Conservation (phyloP, 768 basidiomycete genomes). For the Tylopilus balloui region DNA sequence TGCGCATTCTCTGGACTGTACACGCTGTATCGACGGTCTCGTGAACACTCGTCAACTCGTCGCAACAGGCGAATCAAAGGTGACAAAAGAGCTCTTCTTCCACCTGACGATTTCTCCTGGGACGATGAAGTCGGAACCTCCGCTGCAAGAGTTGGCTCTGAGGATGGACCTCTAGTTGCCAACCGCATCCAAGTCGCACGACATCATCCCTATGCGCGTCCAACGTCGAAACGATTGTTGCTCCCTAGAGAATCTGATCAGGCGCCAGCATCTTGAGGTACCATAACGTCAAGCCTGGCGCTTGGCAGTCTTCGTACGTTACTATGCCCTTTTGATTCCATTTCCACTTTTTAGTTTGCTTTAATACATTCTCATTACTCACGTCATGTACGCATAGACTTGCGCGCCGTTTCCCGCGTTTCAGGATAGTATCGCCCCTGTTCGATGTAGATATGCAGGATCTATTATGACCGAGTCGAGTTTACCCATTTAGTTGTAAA, state of each 20-base stretch:
- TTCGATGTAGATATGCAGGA: background rate
- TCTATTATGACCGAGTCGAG: background rate
- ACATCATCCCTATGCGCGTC: conserved; percentile 20
- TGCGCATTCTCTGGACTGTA: background rate
- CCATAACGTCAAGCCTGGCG: background rate
- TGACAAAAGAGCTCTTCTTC: conserved; percentile 6
- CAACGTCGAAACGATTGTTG: conserved; percentile 11
- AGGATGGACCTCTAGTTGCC: conserved; percentile 19
- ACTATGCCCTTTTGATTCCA: background rate
- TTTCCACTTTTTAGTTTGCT: background rate
- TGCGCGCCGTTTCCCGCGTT: background rate
- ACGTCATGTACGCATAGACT: background rate
- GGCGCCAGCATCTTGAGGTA: background rate
- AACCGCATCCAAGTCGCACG: background rate
- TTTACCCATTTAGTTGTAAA: background rate
- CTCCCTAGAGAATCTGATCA: conserved; percentile 15
- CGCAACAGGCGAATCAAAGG: conserved; percentile 8
- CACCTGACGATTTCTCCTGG: conserved; percentile 16
- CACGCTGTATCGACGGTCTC: background rate
- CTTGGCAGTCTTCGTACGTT: background rate
- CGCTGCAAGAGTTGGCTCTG: background rate
- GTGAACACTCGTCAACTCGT: background rate
- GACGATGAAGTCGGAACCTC: background rate
- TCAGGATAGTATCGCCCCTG: background rate
- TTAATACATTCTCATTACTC: background rate